These are phyloP conservation scores for Podila epicladia DNA, from an alignment of 192 early-diverging fungal genomes.

Conservation along the genomic window DNA sequence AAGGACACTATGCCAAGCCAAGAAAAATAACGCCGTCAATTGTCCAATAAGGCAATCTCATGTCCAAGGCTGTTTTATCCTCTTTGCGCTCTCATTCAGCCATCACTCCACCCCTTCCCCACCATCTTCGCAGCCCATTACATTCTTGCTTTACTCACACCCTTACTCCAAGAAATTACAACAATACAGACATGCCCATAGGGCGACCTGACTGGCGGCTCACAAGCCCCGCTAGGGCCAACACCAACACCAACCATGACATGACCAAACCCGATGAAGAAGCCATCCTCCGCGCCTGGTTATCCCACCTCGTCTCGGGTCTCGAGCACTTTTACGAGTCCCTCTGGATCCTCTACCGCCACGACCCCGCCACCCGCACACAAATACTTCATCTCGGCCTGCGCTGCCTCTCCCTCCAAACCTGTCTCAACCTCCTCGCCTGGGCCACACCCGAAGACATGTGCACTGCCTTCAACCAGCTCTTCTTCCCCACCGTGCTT, in stretches of 20 bases:
- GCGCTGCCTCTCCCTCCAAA: conserved; percentile 24
- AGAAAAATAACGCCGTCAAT: no score
- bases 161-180: background rate
- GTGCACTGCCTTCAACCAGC: conserved; percentile 33
- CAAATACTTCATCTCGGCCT: conserved; percentile 14
- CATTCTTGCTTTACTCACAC: background rate
- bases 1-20: no score
- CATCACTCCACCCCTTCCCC: no score
- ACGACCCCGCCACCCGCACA: background rate
- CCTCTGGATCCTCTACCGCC: conserved; percentile 6
- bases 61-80: no score
- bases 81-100: no score
- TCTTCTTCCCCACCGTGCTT: conserved; percentile 29
- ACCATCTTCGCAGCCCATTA: background rate
- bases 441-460: background rate
- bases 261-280: background rate
- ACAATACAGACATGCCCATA: background rate
- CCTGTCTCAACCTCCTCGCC: conserved; percentile 12
- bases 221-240: background rate
- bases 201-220: background rate
- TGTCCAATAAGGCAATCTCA: no score
- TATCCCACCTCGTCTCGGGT: conserved; percentile 35
- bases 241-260: background rate
- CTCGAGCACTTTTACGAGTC: conserved; percentile 37
- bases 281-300: conserved; percentile 4